A percentile compares a stretch with the other conserved stretches of the same genome.
These are phyloP conservation scores for Echites panduratus DNA, from an alignment of 257 asterid species.

Conservation along the genomic window DNA sequence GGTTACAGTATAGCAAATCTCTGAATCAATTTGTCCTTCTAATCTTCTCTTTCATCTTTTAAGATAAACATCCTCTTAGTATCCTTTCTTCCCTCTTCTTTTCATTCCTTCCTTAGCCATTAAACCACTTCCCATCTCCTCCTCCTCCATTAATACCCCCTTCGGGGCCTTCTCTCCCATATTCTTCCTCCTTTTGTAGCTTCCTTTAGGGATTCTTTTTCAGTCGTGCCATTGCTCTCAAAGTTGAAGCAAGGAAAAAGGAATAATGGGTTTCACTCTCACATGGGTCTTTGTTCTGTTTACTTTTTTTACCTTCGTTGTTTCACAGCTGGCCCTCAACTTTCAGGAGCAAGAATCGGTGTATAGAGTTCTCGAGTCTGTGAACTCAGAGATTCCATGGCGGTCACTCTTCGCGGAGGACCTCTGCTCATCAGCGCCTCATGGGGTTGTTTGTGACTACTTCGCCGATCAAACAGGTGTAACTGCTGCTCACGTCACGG, in stretches of 20 bases:
- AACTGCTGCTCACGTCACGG: constrained; percentile 52
- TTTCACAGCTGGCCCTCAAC: constrained; percentile 54
- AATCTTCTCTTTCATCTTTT: constrained; percentile 37
- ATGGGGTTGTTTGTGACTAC: constrained; percentile 79
- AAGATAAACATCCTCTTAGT: constrained; percentile 34
- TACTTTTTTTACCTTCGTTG: constrained; percentile 14
- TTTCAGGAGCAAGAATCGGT: constrained; percentile 64
- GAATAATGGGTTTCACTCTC: constrained; percentile 11
- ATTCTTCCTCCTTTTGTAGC: not conserved
- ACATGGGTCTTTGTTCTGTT: not conserved
- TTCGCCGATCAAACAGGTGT: constrained; percentile 25
- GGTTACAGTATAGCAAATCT: constrained; percentile 42
- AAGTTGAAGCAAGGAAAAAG: not conserved
- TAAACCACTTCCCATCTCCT: constrained; percentile 3
- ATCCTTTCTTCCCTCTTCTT: constrained; percentile 6
- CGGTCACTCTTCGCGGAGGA: constrained; percentile 71
- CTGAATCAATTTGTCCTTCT: constrained; percentile 30
- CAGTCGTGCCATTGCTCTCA: not conserved
- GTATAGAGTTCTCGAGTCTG: constrained; percentile 52
- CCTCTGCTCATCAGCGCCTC: constrained; percentile 75
- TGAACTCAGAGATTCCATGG: constrained; percentile 63
- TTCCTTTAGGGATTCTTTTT: not conserved
- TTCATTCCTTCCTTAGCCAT: constrained; percentile 2
- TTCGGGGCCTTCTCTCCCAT: not conserved
- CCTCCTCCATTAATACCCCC: not conserved